Percentiles rank a stretch among this genome's conserved stretches.
These are phyloP conservation scores for Pelargonium cotyledonis DNA, from an alignment of 441 rosid species.

Conservation along the genomic window DNA sequence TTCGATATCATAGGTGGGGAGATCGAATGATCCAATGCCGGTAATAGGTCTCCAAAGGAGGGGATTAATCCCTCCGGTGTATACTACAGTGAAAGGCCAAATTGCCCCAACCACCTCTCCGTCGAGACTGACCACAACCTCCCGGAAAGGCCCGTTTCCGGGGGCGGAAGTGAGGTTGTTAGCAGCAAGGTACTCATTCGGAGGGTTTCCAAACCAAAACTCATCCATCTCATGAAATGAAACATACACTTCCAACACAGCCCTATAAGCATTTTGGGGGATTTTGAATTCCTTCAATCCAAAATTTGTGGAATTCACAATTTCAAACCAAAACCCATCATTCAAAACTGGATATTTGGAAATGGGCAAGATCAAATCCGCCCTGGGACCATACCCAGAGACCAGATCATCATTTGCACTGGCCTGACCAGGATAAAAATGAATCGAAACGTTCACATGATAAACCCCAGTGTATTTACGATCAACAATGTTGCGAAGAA, in stretches of 20 bases:
- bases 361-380: constrained; percentile 73
- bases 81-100: constrained; percentile 92
- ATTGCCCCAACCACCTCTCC: constrained; percentile 53
- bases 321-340: constrained; percentile 81
- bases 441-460: constrained; percentile 54
- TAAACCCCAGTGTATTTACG: constrained; percentile 70
- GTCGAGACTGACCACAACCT: constrained; percentile 69
- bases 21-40: constrained; percentile 74
- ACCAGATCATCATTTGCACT: constrained; percentile 16
- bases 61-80: constrained; percentile 78
- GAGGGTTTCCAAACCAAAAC: constrained; percentile 67
- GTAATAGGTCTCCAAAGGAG: constrained; percentile 76
- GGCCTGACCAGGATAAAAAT: constrained; percentile 50
- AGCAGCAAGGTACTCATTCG: constrained; percentile 55
- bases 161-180: constrained; percentile 40
- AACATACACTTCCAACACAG: constrained; percentile 79
- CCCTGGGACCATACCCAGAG: constrained; percentile 33
- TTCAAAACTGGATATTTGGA: constrained; percentile 55
- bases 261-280: constrained; percentile 75
- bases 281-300: constrained; percentile 41
- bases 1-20: constrained; percentile 78
- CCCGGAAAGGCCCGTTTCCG: constrained; percentile 92
- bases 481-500: constrained; percentile 57
- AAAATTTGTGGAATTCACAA: constrained; percentile 40
- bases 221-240: constrained; percentile 91